Percentiles rank a stretch among this genome's conserved stretches.
phyloP scores from a whole-genome alignment of 345 rosid genomes.

The Sonneratia alba region DNA sequence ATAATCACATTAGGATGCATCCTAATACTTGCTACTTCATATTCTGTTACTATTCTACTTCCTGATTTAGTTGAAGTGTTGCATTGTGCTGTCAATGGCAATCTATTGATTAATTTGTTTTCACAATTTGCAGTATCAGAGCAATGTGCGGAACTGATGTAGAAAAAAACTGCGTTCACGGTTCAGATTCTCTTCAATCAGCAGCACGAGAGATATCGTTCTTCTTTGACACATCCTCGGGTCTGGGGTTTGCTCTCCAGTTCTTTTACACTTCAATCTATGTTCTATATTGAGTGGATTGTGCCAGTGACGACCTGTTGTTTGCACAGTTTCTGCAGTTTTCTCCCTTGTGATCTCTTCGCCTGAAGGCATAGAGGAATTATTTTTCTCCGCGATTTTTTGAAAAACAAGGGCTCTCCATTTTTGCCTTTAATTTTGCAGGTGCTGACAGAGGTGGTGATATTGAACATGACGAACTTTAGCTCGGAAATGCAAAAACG shows the following conservation, averaged over 20 bases:
- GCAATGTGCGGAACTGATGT: slow-evolving; percentile 66
- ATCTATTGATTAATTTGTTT: background rate
- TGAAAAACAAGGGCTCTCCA: background rate
- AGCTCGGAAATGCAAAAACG: slow-evolving; percentile 3
- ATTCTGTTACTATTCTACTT: background rate
- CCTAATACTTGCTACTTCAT: background rate
- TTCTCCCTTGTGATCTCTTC: too few relatives aligned
- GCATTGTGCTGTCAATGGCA: background rate
- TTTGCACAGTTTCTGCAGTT: too few relatives aligned
- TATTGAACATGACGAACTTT: slow-evolving; percentile 42
- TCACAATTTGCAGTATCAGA: slow-evolving; percentile 42
- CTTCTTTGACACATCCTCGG: slow-evolving; percentile 47
- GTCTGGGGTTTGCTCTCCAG: slow-evolving; percentile 19
- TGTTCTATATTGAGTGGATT: too few relatives aligned
- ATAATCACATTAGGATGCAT: background rate
- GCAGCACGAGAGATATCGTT: slow-evolving; percentile 70
- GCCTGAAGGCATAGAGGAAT: too few relatives aligned
- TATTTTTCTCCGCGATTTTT: too few relatives aligned
- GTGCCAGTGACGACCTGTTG: too few relatives aligned
- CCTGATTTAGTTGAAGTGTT: background rate
- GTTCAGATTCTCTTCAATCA: slow-evolving; percentile 70
- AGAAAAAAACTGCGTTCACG: slow-evolving; percentile 68
- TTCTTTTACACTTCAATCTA: too few relatives aligned
- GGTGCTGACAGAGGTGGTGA: slow-evolving; percentile 13
- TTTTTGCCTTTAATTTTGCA: slow-evolving; percentile 12